Evolutionary conservation across 305 asterid species (phyloP), one percentile per base, ranked within the genome.

Genomic region (Coffea humblotiana): DNA sequence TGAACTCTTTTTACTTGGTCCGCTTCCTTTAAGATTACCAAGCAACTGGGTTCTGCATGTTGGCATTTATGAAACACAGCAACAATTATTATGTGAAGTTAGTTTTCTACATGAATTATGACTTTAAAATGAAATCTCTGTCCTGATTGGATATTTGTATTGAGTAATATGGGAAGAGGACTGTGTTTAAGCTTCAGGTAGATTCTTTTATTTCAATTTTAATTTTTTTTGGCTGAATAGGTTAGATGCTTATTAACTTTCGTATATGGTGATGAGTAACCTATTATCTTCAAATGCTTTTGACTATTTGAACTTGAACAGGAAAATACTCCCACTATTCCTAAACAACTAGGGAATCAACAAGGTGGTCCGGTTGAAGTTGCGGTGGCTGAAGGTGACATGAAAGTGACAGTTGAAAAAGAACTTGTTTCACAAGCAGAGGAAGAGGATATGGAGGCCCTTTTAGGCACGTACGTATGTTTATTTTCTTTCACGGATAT

Each of bases 371-470:
- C 91, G 76, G 83, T 81, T 69, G 74, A 81, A 78, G 81, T 88
- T 81, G 80, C 85, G 56, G 85, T 80, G 47, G 80, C 87, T 63
- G 98, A 93, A 83, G 82, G 87, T 75, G 98, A 93, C 86, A 90
- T 83, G 88, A 92, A 87, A 87, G 98, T 96, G 79, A 96, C 98
- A 51, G 99, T 96, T 88, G 99, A 93, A 90, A 92, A 93, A 84
- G 99, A 96, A 82, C 97, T 96, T 65, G 99, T 96, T 75, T 91
- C 98, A 76, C 98, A 94, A 84, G 98, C 94, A 52, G 99, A 96
- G 90, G 99, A 96, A 87, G 99, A 96, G 85, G 98, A 96, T 83
- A 96, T 94, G 99, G 99, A 96, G 91, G 98, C 97, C 81, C 98
- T 96, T 87, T 88, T 96, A 90, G 98, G 97, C 91, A 90, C 96